Base-by-base conservation (phyloP, 2,329 filamentous ascomycete species). In the Eurotiales sp. region DNA sequence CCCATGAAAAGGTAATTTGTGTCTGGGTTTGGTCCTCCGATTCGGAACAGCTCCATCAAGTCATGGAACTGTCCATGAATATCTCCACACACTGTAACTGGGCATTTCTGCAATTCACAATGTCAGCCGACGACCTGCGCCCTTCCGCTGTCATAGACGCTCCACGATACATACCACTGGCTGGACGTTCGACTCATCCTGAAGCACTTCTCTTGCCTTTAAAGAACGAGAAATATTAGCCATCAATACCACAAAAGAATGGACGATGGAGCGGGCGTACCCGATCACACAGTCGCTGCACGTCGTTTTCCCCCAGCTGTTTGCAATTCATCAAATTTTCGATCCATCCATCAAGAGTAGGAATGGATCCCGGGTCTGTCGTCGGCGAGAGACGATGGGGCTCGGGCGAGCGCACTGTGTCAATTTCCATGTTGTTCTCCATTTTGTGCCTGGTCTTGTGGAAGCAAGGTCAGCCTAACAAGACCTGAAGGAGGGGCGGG, bases 1-100 rank as follows among this genome's bases (percentile, higher is more conserved):
- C 90, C 91, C 90, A 99, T 97, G 78, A 97, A 97, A 60, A 97
- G 86, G 75, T 97, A 97, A 78, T 97, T 97, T 68, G 93, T 97
- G 73, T 99, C 93, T 60, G 93, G 93, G 69, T 96, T 96, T 55
- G 91, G 90, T 50, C 93, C 93, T 62, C 93, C 93, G 72, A 99
- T 97, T 77, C 95, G 95, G 82, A 99, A 99, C 49, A 99, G 84
- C 77, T 99, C 93, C 90, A 99, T 97, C 72, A 99, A 76, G 69
- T 99, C 93, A 73, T 97, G 92, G 72, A 97, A 97, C 75, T 99
- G 93, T 60, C 93, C 93, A 74, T 99, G 93, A 70, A 99, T 99
- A 75, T 99, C 93, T 71, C 93, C 93, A 72, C 93, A 97, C 56
- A 99, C 93, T 51, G 93, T 99, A 60, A 97, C 93, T 40, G 93